Conservation (phyloP, 352 stramenopile species). For the Plasmopara muralis region DNA sequence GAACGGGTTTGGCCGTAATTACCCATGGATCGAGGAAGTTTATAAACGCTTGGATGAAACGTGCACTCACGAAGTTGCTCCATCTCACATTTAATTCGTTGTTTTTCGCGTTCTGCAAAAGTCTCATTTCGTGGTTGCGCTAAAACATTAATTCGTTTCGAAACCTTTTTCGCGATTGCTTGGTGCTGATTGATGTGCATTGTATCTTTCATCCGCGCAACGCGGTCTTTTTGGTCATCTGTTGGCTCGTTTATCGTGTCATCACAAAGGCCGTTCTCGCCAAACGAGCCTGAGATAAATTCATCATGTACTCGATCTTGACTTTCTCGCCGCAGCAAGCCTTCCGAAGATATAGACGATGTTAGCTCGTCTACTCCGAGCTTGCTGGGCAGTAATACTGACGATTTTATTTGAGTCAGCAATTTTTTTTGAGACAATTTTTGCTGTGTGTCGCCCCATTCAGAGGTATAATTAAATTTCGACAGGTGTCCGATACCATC, state of each 20-base stretch:
- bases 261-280: neutral
- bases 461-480: slow-evolving; percentile 21
- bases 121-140: slow-evolving; percentile 43
- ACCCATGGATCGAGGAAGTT: slow-evolving; percentile 12
- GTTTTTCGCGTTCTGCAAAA: slow-evolving; percentile 60
- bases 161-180: slow-evolving; percentile 6
- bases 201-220: neutral
- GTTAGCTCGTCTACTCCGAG: slow-evolving; percentile 1
- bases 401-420: neutral
- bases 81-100: slow-evolving; percentile 49
- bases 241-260: neutral
- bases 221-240: neutral
- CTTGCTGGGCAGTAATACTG: neutral
- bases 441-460: slow-evolving; percentile 6
- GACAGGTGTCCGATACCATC: neutral
- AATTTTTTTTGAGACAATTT: neutral
- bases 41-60: slow-evolving; percentile 47
- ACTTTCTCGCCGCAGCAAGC: too few species aligned
- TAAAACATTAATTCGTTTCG: slow-evolving; percentile 37
- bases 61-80: slow-evolving; percentile 58
- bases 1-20: neutral
- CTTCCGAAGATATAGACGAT: slow-evolving; percentile 9
- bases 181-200: slow-evolving; percentile 5
- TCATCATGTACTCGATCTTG: neutral
- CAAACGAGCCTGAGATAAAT: slow-evolving; percentile 1